Evolutionary conservation across 2,329 filamentous ascomycete species (phyloP).

Genomic region (Ilyonectria destructans): DNA sequence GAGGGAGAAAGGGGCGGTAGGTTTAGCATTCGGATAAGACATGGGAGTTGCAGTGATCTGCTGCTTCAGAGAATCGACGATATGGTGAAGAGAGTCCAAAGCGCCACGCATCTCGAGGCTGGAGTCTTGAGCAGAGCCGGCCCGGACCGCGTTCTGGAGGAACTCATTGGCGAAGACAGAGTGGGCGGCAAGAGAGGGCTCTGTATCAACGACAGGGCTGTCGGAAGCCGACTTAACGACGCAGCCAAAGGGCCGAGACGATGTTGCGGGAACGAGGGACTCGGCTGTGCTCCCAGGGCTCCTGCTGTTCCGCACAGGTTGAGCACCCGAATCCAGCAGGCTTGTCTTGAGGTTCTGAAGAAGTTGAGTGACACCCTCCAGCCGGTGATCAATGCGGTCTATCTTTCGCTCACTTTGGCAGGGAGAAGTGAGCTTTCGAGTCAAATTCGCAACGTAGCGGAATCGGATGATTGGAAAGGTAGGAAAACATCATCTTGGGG

Average conservation of each 20-base stretch:
- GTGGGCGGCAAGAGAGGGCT: conserved; percentile 62
- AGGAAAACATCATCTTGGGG: too few species aligned
- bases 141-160: conserved; percentile 55
- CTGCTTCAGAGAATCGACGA: conserved; percentile 43
- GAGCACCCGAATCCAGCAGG: conserved; percentile 31
- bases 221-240: conserved; percentile 36
- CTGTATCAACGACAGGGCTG: conserved; percentile 58
- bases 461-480: too few species aligned
- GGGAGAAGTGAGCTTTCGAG: too few species aligned
- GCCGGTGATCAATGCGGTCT: conserved; percentile 55
- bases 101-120: conserved; percentile 54
- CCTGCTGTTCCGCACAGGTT: neutral
- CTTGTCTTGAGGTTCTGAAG: conserved; percentile 52
- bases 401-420: conserved; percentile 55
- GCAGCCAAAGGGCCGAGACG: conserved; percentile 32
- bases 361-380: conserved; percentile 53
- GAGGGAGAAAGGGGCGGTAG: conserved; percentile 32
- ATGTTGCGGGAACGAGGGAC: neutral
- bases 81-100: conserved; percentile 52
- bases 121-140: conserved; percentile 43
- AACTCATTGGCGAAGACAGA: conserved; percentile 64
- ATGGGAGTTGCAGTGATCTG: conserved; percentile 43
- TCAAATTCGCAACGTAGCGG: too few species aligned
- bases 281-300: neutral
- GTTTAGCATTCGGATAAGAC: conserved; percentile 41